phyloP scores from a whole-genome alignment of 1,284 basidiomycete genomes.

The Ganoderma boninense region DNA sequence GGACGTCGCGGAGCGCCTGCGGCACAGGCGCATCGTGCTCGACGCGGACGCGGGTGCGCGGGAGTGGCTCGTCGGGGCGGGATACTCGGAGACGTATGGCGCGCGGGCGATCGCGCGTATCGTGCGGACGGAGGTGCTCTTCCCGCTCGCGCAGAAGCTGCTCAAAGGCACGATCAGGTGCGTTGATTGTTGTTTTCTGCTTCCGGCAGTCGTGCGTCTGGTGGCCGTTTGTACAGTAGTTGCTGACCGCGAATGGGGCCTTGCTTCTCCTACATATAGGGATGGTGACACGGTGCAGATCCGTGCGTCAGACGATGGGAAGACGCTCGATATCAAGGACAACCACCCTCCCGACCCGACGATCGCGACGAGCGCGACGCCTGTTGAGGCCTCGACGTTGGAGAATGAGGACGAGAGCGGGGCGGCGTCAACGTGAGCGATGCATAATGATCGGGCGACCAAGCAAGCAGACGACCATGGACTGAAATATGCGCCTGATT shows the following conservation, averaged over 20 bases:
- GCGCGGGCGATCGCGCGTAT: conserved; percentile 86
- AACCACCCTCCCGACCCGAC: conserved; percentile 61
- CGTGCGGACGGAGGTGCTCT: conserved; percentile 71
- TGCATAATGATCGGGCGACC: neutral
- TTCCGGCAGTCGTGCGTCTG: neutral
- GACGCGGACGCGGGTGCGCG: conserved; percentile 73
- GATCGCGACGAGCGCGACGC: conserved; percentile 15
- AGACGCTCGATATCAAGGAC: conserved; percentile 59
- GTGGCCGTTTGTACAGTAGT: no score
- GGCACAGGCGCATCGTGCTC: conserved; percentile 72
- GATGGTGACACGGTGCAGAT: conserved; percentile 73
- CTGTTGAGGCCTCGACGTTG: neutral
- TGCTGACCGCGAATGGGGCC: conserved; percentile 5
- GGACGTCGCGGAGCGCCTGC: conserved; percentile 78
- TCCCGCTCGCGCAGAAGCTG: conserved; percentile 81
- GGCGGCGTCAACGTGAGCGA: neutral
- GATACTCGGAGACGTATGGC: conserved; percentile 89
- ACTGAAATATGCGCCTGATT: no score
- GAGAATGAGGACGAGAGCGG: neutral
- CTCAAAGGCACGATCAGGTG: conserved; percentile 80
- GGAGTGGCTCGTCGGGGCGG: conserved; percentile 80
- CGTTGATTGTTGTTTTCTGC: conserved; percentile 33
- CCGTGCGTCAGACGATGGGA: conserved; percentile 53
- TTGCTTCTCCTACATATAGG: conserved; percentile 39
- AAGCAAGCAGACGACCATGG: no score